Percentiles rank a stretch among this genome's conserved stretches.
Evolutionary conservation across 805 yeast genomes (phyloP).

Genomic region (Nakazawaea sp.): DNA sequence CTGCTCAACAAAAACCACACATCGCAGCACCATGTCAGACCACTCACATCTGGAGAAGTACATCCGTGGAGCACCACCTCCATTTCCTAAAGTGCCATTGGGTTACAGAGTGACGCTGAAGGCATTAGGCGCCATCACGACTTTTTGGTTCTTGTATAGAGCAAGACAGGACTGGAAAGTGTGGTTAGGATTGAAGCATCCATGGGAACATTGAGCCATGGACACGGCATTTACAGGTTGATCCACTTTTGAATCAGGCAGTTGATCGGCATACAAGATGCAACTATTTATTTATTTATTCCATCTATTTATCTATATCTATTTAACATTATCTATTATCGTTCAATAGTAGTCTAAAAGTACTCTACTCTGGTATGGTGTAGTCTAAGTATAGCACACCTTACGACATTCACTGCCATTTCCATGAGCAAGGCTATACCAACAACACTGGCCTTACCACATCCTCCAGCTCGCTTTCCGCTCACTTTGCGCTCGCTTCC

Average conservation of each 20-base stretch:
- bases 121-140: slow-evolving; percentile 75
- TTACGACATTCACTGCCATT: no score
- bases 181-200: slow-evolving; percentile 33
- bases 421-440: no score
- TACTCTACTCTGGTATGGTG: no score
- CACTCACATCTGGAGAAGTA: slow-evolving; percentile 12
- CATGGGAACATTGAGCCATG: slow-evolving; percentile 9
- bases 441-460: no score
- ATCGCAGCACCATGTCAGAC: slow-evolving; percentile 1
- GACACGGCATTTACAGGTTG: not conserved
- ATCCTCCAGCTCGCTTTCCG: no score
- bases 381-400: no score
- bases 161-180: slow-evolving; percentile 65
- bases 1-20: no score
- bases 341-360: no score
- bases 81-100: slow-evolving; percentile 59
- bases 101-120: slow-evolving; percentile 50
- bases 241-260: not conserved
- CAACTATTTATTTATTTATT: slow-evolving; percentile 7
- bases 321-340: not conserved
- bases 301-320: not conserved
- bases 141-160: slow-evolving; percentile 85
- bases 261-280: no score
- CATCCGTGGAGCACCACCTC: slow-evolving; percentile 49
- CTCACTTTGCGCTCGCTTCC: no score